Conservation (phyloP, 306 rosid genomes). For the Erythrophleum fordii region DNA sequence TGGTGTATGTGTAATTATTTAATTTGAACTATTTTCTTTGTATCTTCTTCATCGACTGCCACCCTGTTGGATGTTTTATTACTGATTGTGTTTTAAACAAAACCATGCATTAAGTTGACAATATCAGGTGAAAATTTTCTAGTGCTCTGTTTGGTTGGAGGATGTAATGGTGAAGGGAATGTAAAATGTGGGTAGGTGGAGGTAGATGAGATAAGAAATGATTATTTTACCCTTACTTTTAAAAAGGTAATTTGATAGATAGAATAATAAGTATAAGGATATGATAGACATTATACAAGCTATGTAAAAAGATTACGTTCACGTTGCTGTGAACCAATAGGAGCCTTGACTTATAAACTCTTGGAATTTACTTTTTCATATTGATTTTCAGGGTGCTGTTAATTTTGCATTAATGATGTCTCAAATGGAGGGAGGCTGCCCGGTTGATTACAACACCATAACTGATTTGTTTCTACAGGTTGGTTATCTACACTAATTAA, state of each 20-base stretch:
- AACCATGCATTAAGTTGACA: background rate
- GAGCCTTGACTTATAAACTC: background rate
- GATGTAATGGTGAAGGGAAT: no score
- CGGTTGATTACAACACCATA: slow-evolving; percentile 96
- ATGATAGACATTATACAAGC: no score
- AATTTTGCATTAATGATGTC: slow-evolving; percentile 99
- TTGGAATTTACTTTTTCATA: slow-evolving; percentile 13
- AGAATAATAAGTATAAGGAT: no score
- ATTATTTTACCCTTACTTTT: no score
- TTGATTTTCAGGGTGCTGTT: slow-evolving; percentile 88
- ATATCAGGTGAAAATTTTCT: slow-evolving; percentile 14
- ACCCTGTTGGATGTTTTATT: slow-evolving; percentile 4
- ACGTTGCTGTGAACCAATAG: no score
- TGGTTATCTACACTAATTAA: slow-evolving; percentile 33
- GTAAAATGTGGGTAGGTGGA: no score
- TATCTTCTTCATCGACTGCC: slow-evolving; percentile 20
- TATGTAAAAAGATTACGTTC: no score
- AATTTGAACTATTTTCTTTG: slow-evolving; percentile 5
- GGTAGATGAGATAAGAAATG: no score
- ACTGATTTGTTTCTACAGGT: slow-evolving; percentile 99
- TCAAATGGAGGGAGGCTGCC: slow-evolving; percentile 99
- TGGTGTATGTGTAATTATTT: slow-evolving; percentile 1
- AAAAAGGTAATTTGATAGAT: no score
- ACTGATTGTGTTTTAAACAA: slow-evolving; percentile 26
- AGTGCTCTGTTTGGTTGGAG: no score